These are phyloP conservation scores for Citrullus mucosospermus DNA, from an alignment of 306 rosid genomes.

Conservation along the genomic window DNA sequence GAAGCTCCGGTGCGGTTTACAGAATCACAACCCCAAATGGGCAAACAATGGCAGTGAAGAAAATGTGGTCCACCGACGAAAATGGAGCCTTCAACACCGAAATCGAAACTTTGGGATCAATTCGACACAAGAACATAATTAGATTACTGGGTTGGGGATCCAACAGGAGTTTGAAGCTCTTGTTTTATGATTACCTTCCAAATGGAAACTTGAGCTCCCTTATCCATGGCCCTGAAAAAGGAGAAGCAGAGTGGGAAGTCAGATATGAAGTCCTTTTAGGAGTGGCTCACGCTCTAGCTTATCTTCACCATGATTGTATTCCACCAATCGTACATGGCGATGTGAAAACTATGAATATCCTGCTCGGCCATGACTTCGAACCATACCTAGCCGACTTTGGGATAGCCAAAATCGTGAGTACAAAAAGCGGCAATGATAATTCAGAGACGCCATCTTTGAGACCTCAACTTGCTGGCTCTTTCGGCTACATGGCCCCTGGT, in stretches of 20 bases:
- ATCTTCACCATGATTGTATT: constrained; percentile 76
- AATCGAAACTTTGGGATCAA: constrained; percentile 41
- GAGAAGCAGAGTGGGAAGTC: constrained; percentile 60
- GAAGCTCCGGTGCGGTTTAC: constrained; percentile 77
- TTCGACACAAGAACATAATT: constrained; percentile 61
- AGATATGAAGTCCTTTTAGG: constrained; percentile 53
- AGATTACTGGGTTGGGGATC: constrained; percentile 63
- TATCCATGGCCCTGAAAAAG: constrained; percentile 51
- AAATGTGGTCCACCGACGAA: constrained; percentile 65
- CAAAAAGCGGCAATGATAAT: constrained; percentile 14
- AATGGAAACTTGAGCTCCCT: constrained; percentile 81
- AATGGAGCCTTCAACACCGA: constrained; percentile 51
- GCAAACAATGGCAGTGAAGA: constrained; percentile 56
- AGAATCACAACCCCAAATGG: constrained; percentile 42
- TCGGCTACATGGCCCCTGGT: constrained; percentile 97
- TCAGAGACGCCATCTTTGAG: constrained; percentile 25
- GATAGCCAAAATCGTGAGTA: constrained; percentile 29
- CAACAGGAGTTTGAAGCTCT: constrained; percentile 39
- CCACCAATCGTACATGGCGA: constrained; percentile 83
- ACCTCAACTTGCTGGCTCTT: constrained; percentile 58
- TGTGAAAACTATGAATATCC: constrained; percentile 72
- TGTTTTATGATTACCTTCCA: constrained; percentile 67
- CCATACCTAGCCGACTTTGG: constrained; percentile 78
- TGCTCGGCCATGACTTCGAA: constrained; percentile 49
- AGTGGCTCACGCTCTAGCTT: constrained; percentile 66